Evolutionary conservation across 495 filamentous ascomycete species (phyloP).

Genomic region (Trypethelium eluteriae): DNA sequence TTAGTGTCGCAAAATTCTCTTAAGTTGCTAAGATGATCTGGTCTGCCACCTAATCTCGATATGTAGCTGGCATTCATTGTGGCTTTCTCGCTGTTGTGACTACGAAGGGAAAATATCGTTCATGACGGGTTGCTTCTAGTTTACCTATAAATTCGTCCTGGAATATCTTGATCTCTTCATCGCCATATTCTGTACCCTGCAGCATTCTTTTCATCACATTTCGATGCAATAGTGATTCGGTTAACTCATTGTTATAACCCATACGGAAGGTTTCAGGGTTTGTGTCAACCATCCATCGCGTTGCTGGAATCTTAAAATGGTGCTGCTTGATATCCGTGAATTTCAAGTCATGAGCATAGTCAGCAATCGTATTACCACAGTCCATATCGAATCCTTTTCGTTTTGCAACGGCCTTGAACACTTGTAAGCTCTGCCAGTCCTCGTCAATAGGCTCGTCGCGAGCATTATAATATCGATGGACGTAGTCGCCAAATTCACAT

Average conservation of each 20-base stretch:
- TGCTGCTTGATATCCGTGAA: conserved; percentile 2
- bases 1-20: no score
- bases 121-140: neutral
- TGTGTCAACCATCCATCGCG: neutral
- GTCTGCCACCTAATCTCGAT: no score
- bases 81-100: conserved; percentile 8
- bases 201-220: conserved; percentile 11
- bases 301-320: neutral
- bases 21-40: no score
- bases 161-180: neutral
- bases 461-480: neutral
- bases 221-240: neutral
- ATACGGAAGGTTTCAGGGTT: conserved; percentile 9
- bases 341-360: neutral
- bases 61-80: neutral
- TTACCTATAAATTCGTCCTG: neutral
- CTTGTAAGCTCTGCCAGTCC: neutral
- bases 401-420: conserved; percentile 1
- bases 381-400: conserved; percentile 10
- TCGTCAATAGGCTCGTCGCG: neutral
- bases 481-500: neutral
- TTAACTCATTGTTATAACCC: neutral
- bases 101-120: conserved; percentile 1
- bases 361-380: neutral
- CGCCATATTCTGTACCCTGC: neutral